Conservation (phyloP, 345 rosid genomes). For the Combretum micranthum region DNA sequence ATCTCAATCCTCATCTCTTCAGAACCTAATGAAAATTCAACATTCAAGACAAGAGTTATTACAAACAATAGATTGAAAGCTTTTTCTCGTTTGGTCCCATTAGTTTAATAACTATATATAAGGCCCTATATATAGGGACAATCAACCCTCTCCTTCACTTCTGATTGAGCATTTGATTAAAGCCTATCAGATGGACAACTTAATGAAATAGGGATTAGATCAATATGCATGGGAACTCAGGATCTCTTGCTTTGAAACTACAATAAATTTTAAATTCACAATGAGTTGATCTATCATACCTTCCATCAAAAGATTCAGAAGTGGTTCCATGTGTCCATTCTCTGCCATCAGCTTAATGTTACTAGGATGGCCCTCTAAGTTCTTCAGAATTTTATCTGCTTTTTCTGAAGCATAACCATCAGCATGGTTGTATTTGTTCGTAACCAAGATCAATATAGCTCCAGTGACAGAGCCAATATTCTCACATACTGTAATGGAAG, state of each 20-base stretch:
- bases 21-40: conserved; percentile 28
- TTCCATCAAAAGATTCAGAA: conserved; percentile 55
- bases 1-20: conserved; percentile 63
- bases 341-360: conserved; percentile 90
- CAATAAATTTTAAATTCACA: no score
- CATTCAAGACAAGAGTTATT: no score
- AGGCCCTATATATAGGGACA: no score
- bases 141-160: no score
- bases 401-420: conserved; percentile 52
- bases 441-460: conserved; percentile 70
- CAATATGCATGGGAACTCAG: no score
- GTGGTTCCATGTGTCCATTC: conserved; percentile 75
- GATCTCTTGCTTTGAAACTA: no score
- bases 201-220: no score
- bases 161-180: no score
- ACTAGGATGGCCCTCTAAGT: conserved; percentile 44
- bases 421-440: conserved; percentile 38
- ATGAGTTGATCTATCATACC: conserved; percentile 24
- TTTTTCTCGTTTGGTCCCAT: no score
- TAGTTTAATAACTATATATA: no score
- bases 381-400: conserved; percentile 53
- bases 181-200: no score
- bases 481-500: conserved; percentile 32
- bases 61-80: no score
- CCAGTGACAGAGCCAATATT: conserved; percentile 59